Evolutionary conservation across 2,329 filamentous ascomycete species (phyloP).

Genomic region (Paracoccidioides lutzii): DNA sequence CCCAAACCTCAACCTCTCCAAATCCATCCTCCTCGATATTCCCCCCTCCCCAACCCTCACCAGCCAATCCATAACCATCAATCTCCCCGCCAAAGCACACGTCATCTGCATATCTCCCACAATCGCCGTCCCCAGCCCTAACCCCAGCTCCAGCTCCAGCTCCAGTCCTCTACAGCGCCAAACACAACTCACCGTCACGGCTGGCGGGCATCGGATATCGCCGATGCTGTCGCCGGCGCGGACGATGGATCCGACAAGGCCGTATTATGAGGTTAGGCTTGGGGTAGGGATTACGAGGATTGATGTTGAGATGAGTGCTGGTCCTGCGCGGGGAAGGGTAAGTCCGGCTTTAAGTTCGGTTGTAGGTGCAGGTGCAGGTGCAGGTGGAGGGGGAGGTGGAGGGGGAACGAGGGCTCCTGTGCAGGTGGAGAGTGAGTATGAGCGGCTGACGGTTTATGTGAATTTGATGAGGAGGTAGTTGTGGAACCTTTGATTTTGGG

Average conservation of each 20-base stretch:
- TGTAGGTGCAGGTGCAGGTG: neutral
- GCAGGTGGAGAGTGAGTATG: conserved; percentile 24
- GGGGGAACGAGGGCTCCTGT: conserved; percentile 43
- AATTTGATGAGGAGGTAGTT: conserved; percentile 47
- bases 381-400: conserved; percentile 36
- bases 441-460: conserved; percentile 63
- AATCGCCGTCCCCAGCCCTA: conserved; percentile 25
- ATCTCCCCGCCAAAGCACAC: conserved; percentile 52
- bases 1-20: conserved; percentile 48
- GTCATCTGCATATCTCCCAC: conserved; percentile 59
- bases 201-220: conserved; percentile 53
- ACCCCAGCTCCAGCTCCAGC: conserved; percentile 20
- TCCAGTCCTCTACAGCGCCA: conserved; percentile 53
- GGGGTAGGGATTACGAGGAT: conserved; percentile 63
- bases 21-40: conserved; percentile 51
- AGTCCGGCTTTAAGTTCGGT: neutral
- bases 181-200: conserved; percentile 62
- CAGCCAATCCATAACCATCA: conserved; percentile 61
- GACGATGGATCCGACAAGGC: conserved; percentile 40
- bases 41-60: conserved; percentile 52
- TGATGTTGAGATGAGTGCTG: conserved; percentile 64
- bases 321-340: conserved; percentile 40
- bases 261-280: conserved; percentile 63
- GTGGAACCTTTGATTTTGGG: neutral
- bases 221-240: conserved; percentile 44